Conservation (phyloP, 495 filamentous ascomycete genomes). For the Copromyces sp. region DNA sequence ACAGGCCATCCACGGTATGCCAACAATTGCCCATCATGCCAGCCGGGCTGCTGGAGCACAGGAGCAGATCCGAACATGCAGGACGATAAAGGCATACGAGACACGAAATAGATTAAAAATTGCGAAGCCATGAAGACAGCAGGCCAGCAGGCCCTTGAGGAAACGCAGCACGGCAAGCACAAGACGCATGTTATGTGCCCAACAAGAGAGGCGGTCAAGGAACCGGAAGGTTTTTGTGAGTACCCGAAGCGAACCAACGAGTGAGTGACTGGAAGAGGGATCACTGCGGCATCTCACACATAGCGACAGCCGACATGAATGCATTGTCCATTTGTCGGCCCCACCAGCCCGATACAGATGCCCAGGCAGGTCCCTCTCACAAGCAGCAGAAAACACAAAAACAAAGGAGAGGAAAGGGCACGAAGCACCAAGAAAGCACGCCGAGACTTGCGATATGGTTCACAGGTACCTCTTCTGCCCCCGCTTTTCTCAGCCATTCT, state of each 20-base stretch:
- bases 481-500: neutral
- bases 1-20: neutral
- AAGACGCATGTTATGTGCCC: neutral
- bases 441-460: neutral
- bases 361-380: neutral
- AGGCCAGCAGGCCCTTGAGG: neutral
- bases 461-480: neutral
- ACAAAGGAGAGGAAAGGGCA: neutral
- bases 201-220: constrained; percentile 3
- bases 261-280: neutral
- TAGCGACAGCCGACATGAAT: neutral
- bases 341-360: neutral
- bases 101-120: neutral
- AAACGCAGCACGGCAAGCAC: neutral
- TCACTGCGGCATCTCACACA: neutral
- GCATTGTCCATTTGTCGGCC: neutral
- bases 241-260: neutral
- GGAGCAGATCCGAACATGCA: neutral
- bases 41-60: neutral
- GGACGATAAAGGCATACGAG: constrained; percentile 1
- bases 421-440: neutral
- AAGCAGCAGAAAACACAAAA: neutral
- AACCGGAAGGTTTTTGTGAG: neutral
- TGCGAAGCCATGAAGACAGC: neutral
- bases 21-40: neutral